Evolutionary conservation across 768 basidiomycete species (phyloP), one percentile per base, ranked within the genome.

Genomic region (Pholiota microspora): DNA sequence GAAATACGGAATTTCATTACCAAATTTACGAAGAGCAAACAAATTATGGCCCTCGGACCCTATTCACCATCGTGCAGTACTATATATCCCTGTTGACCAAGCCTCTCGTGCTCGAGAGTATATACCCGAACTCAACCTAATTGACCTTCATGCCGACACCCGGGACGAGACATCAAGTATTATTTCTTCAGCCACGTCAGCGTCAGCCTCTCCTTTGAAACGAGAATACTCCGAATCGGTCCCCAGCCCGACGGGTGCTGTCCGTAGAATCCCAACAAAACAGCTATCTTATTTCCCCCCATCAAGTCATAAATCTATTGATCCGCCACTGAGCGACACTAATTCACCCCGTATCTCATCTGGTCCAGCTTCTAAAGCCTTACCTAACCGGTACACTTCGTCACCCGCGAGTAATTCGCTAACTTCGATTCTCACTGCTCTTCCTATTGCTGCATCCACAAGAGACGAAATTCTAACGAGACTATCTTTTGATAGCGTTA

Each of bases 41-140:
- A 92, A 94, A 59, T 76, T 99, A 7, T 99, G 97, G 97, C 69
- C 92, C 5, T 88, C 91, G 6, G 97, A 98, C 67, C 81, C 92
- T 1, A 89, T 99, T 44, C 92, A 96, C 71, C 80, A 94, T 29
- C 88, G 95, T 25, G 84, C 85, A 44, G 76, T 83, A 5, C 82
- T 97, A 31, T 86, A 89, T 63, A 87, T 98, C 53, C 94, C 95
- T 0, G 64, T 87, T 31, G 82, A 86, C 48, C 77, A 77, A 57
- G 77, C 83, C 21, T 72, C 77, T 27, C 78, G 78, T 21, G 71
- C 77, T 44, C 73, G 67, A 38, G 73, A 77, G 51, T 68, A 63
- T 51, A 49, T 69, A 38, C 55, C 59, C 28, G 62, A 68, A 53
- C 46, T 56, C 44, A 62, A 58, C 23, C 59, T 69, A 38, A 69